Percentiles rank a stretch among this genome's conserved stretches.
phyloP scores from a whole-genome alignment of 2,329 filamentous ascomycete genomes.

The Acarospora socialis region DNA sequence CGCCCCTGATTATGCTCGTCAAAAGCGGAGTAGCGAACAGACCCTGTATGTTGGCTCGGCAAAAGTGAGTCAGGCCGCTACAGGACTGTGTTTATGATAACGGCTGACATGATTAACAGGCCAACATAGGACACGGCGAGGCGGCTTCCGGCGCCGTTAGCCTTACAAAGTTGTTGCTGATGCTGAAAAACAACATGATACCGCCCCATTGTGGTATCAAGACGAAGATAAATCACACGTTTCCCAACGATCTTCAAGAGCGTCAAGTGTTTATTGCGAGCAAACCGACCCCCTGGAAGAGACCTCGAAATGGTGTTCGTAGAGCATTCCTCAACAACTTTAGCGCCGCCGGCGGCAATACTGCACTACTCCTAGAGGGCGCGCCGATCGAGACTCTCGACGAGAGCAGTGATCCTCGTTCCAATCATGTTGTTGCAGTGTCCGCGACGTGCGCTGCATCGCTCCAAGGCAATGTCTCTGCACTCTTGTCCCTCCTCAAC shows the following conservation, averaged over 20 bases:
- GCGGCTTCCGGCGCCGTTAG: slow-evolving; percentile 26
- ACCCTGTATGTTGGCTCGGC: slow-evolving; percentile 9
- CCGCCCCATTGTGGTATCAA: slow-evolving; percentile 53
- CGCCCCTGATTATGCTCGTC: slow-evolving; percentile 4
- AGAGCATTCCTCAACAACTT: slow-evolving; percentile 50
- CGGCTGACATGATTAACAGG: too few species aligned
- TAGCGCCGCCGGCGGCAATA: slow-evolving; percentile 36
- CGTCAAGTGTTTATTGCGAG: slow-evolving; percentile 33
- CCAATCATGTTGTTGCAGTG: slow-evolving; percentile 34
- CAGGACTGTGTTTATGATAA: too few species aligned
- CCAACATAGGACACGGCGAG: slow-evolving; percentile 13
- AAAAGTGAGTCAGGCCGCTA: too few species aligned
- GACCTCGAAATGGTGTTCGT: slow-evolving; percentile 21
- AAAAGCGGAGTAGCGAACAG: slow-evolving; percentile 2
- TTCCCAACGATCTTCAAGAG: slow-evolving; percentile 29
- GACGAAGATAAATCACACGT: slow-evolving; percentile 30
- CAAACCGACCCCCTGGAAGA: slow-evolving; percentile 29
- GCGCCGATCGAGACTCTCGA: slow-evolving; percentile 15
- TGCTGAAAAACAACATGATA: slow-evolving; percentile 45
- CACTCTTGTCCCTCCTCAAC: slow-evolving; percentile 32
- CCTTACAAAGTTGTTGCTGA: slow-evolving; percentile 46
- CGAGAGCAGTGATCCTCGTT: slow-evolving; percentile 27
- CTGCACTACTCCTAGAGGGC: slow-evolving; percentile 6
- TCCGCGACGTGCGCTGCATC: slow-evolving; percentile 38
- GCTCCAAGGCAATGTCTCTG: slow-evolving; percentile 36